Evolutionary conservation across 2,329 filamentous ascomycete species (phyloP), one percentile per base, ranked within the genome.

Genomic region (Xylaria sp.): DNA sequence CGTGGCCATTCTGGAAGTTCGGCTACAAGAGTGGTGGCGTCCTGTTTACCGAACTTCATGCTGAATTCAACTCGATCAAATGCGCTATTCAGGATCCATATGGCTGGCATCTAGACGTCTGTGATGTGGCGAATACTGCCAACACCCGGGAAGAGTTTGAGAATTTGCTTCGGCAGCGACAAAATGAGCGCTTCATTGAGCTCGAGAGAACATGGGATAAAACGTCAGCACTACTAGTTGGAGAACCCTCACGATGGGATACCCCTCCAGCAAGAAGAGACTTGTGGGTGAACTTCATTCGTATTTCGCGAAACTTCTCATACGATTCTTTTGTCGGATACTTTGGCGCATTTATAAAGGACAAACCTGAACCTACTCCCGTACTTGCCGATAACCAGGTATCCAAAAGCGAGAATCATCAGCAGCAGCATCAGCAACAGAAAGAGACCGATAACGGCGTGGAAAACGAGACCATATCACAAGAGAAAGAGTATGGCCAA

Each of bases 51-150:
- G 36, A 63, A 2, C 54, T 67, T 1, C 65, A 67, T 36, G 36
- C 53, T 3, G 53, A 63, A 40, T 67, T 38, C 11, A 67, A 67
- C 23, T 63, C 59, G 0, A 31, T 67, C n/a, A 28, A 7, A 2
- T 53, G 44, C 20, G 65, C 65, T 5, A 67, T 67, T 23, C 65
- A 67, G 54, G 65, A 67, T 23, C 65, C 59, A 10, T 40, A 28
- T 17, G 46, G 59, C 38, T 67, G 65, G 65, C 26, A 59, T 59
- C 31, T 59, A 3, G 65, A 67, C 31, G 65, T 67, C 20, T 44
- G 46, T n/a, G 53, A 63, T 4, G 31, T 63, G 11, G 65, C 65
- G 26, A 11, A 54, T 4, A 3, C 28, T 9, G 53, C 59, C 4
- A 11, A 59, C 10, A 54, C 1, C 36, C 33, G 54, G 9, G n/a